Conservation (phyloP, 1,284 basidiomycete genomes). For the Trametes sp. region DNA sequence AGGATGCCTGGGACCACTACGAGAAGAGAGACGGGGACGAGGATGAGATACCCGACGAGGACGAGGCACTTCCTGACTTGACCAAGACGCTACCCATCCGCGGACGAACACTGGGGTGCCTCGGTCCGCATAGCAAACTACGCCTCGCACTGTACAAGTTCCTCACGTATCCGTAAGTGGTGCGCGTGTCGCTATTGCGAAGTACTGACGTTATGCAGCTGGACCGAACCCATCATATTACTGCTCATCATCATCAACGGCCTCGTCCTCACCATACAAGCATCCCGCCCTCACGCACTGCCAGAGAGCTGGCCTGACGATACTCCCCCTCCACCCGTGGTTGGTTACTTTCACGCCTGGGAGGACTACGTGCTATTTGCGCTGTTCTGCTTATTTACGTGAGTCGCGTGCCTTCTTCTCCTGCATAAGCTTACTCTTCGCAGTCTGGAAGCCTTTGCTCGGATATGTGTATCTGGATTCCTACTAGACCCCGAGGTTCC, state of each 20-base stretch:
- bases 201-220: constrained; percentile 53
- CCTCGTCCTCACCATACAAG: constrained; percentile 85
- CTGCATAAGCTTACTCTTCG: constrained; percentile 7
- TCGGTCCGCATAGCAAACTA: constrained; percentile 74
- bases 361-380: constrained; percentile 87
- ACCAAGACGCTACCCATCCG: constrained; percentile 64
- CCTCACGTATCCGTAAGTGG: constrained; percentile 70
- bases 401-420: constrained; percentile 44
- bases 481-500: constrained; percentile 88
- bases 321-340: constrained; percentile 52
- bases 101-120: constrained; percentile 81
- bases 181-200: neutral
- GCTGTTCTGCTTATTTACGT: constrained; percentile 91
- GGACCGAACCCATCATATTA: constrained; percentile 89
- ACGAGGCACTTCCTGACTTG: constrained; percentile 53
- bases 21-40: constrained; percentile 41
- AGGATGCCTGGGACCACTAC: constrained; percentile 52
- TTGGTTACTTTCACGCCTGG: constrained; percentile 88
- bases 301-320: constrained; percentile 46
- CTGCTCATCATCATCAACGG: constrained; percentile 88
- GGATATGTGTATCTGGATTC: constrained; percentile 92
- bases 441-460: constrained; percentile 87
- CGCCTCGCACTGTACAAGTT: constrained; percentile 72
- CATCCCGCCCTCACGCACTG: constrained; percentile 62
- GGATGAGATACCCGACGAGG: constrained; percentile 39